Conservation (phyloP, 2,329 filamentous ascomycete genomes). For the Amylocarpus encephaloides region DNA sequence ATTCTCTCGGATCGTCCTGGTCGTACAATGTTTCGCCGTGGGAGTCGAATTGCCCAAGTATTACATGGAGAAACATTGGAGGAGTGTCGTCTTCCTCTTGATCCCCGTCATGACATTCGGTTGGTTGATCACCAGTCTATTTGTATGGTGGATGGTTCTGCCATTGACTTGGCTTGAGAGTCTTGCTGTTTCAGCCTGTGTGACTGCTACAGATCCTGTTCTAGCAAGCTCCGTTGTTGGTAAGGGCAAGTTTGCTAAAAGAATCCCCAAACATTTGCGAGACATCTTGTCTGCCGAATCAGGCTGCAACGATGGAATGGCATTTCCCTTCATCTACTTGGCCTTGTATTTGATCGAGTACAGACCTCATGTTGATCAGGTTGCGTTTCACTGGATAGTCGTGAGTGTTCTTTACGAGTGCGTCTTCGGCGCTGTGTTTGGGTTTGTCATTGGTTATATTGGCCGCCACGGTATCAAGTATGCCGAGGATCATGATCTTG, state of each 20-base stretch:
- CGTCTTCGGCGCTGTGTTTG: conserved; percentile 83
- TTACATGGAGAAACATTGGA: conserved; percentile 99
- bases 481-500: conserved; percentile 76
- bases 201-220: conserved; percentile 95
- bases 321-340: conserved; percentile 95
- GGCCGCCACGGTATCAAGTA: conserved; percentile 85
- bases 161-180: conserved; percentile 83
- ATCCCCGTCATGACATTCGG: conserved; percentile 97
- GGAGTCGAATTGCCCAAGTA: conserved; percentile 85
- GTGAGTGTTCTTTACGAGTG: conserved; percentile 92
- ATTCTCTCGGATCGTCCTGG: conserved; percentile 81
- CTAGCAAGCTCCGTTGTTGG: conserved; percentile 95
- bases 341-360: conserved; percentile 86
- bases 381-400: conserved; percentile 82
- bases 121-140: conserved; percentile 86
- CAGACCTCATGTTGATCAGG: conserved; percentile 57
- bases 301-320: conserved; percentile 99
- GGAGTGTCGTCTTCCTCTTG: conserved; percentile 79
- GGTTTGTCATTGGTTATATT: conserved; percentile 80
- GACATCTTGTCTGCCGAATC: conserved; percentile 94
- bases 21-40: conserved; percentile 88
- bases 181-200: conserved; percentile 80
- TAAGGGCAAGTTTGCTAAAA: conserved; percentile 97
- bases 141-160: conserved; percentile 86
- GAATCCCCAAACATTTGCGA: conserved; percentile 93